Percentiles rank a stretch among this genome's conserved stretches.
phyloP scores from a whole-genome alignment of 495 filamentous ascomycete genomes.

The Aspergillus egyptiacus region DNA sequence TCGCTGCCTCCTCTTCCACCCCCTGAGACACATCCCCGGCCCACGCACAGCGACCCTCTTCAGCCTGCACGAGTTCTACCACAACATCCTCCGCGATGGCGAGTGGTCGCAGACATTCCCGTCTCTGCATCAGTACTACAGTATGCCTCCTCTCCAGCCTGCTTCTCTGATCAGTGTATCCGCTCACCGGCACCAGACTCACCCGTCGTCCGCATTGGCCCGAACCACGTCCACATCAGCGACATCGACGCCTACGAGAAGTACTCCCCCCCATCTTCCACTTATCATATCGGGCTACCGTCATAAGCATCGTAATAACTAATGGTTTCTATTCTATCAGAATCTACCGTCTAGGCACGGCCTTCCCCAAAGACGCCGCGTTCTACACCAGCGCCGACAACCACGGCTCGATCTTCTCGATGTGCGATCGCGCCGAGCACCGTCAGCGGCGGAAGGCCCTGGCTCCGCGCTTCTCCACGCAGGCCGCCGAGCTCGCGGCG shows the following conservation, averaged over 20 bases:
- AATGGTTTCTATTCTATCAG: not conserved
- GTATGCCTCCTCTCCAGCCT: not conserved
- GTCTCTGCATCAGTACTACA: not conserved
- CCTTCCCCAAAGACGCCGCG: not conserved
- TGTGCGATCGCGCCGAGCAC: not conserved
- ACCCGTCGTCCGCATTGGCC: not conserved
- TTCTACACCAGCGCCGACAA: constrained; percentile 2
- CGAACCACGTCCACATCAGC: constrained; percentile 1
- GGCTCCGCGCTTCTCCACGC: not conserved
- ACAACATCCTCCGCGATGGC: not conserved
- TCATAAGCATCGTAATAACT: not conserved
- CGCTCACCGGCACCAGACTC: not conserved
- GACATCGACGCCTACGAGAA: not conserved
- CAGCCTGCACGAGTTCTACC: not conserved
- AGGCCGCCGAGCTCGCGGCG: not conserved
- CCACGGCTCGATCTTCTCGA: not conserved
- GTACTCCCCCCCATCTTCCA: not conserved
- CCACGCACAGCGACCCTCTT: not conserved
- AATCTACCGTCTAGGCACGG: not conserved
- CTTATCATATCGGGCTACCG: too few species aligned
- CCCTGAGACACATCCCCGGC: not conserved
- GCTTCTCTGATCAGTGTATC: too few species aligned
- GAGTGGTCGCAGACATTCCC: not conserved
- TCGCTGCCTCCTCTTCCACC: not conserved
- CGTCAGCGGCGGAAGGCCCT: not conserved